A percentile compares a stretch with the other conserved stretches of the same genome.
These are phyloP conservation scores for Penicillium italicum DNA, from an alignment of 2,329 filamentous ascomycete species.

Conservation along the genomic window DNA sequence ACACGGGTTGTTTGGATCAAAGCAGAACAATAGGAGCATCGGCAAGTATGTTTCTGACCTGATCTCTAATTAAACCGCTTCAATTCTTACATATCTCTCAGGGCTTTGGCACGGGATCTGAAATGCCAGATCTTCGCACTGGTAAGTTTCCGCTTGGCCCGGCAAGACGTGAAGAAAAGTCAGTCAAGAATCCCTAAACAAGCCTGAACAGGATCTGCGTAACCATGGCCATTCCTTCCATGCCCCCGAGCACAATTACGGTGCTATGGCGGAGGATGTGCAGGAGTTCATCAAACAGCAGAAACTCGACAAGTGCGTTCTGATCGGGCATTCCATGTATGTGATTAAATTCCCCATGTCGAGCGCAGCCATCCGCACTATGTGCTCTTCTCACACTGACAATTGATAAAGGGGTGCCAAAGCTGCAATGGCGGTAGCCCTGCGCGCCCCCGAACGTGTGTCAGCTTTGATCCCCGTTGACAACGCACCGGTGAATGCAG, in stretches of 20 bases:
- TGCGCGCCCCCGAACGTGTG: constrained; percentile 65
- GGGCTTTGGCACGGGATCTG: constrained; percentile 75
- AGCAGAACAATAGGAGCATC: constrained; percentile 89
- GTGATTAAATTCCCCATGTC: constrained; percentile 18
- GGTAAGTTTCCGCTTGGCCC: constrained; percentile 47
- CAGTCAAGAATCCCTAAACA: not conserved
- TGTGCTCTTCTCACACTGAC: not conserved
- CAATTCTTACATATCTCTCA: constrained; percentile 5
- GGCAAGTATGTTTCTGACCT: constrained; percentile 67
- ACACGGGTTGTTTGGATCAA: constrained; percentile 90
- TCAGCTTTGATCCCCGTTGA: constrained; percentile 77
- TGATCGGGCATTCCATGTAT: constrained; percentile 94
- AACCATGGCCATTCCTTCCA: constrained; percentile 94
- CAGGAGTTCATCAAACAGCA: constrained; percentile 72
- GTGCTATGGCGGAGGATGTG: constrained; percentile 77
- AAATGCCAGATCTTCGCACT: constrained; percentile 77
- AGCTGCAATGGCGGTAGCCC: constrained; percentile 80
- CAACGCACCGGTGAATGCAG: constrained; percentile 83
- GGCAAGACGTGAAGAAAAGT: not conserved
- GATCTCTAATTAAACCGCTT: too few species aligned
- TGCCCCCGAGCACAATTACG: constrained; percentile 70
- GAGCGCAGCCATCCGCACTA: not conserved
- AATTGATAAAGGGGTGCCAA: constrained; percentile 71
- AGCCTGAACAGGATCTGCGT: constrained; percentile 65
- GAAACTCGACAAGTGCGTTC: constrained; percentile 63